These are phyloP conservation scores for Lachnellula occidentalis DNA, from an alignment of 2,329 filamentous ascomycete genomes.

Conservation along the genomic window DNA sequence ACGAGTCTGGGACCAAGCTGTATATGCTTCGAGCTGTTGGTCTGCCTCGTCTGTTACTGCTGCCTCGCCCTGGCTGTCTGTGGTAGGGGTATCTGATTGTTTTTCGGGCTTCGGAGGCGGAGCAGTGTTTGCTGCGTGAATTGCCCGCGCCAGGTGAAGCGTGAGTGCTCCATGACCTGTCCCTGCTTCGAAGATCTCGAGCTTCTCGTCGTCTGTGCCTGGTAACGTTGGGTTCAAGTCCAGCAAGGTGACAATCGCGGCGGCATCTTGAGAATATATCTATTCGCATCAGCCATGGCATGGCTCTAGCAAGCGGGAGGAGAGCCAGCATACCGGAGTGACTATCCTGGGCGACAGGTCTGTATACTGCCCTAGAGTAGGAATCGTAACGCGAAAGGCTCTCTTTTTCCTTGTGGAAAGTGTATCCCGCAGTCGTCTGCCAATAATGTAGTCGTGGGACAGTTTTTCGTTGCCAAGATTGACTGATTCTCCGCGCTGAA, in stretches of 20 bases:
- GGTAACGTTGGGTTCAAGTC: constrained; percentile 68
- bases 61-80: neutral
- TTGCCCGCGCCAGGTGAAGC: constrained; percentile 66
- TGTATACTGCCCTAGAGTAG: constrained; percentile 70
- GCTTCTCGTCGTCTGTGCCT: constrained; percentile 43
- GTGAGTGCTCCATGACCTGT: constrained; percentile 81
- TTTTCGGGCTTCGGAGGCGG: constrained; percentile 37
- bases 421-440: constrained; percentile 20
- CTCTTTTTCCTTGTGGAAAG: constrained; percentile 16
- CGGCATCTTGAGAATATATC: constrained; percentile 72
- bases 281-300: constrained; percentile 31
- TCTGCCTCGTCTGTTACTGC: neutral
- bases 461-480: constrained; percentile 29
- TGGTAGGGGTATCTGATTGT: neutral
- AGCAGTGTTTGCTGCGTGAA: constrained; percentile 65
- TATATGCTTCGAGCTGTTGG: constrained; percentile 12
- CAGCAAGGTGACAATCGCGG: constrained; percentile 68
- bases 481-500: constrained; percentile 34
- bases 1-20: constrained; percentile 37
- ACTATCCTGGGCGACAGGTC: constrained; percentile 61
- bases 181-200: constrained; percentile 79
- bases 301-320: neutral
- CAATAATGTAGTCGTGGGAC: constrained; percentile 34
- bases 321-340: constrained; percentile 54
- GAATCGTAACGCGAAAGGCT: constrained; percentile 45